Evolutionary conservation across 495 filamentous ascomycete genomes (phyloP).

Genomic region (Xylaria bambusicola): DNA sequence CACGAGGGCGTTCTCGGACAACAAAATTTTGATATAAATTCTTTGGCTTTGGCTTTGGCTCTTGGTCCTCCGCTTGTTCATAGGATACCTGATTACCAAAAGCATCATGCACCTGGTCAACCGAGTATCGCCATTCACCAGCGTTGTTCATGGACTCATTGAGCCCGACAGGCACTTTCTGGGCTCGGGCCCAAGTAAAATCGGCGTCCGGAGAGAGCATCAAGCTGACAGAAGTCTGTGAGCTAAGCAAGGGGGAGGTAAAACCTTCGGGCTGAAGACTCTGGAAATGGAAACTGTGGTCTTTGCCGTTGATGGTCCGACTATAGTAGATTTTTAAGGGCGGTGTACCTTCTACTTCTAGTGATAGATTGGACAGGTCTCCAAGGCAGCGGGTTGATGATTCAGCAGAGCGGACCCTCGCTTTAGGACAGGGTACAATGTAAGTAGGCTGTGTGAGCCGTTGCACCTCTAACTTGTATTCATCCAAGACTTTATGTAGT

Average conservation of each 20-base stretch:
- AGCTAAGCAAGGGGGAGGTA: constrained; percentile 67
- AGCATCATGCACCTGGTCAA: constrained; percentile 89
- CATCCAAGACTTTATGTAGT: constrained; percentile 80
- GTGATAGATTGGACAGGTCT: constrained; percentile 79
- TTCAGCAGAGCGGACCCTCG: constrained; percentile 63
- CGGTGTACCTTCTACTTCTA: constrained; percentile 84
- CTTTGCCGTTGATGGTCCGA: constrained; percentile 72
- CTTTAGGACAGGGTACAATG: constrained; percentile 81
- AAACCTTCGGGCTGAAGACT: constrained; percentile 89
- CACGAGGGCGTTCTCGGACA: constrained; percentile 82
- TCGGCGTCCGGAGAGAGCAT: constrained; percentile 59
- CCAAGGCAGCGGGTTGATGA: constrained; percentile 71
- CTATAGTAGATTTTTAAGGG: constrained; percentile 93
- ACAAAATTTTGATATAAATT: constrained; percentile 74
- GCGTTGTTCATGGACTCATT: constrained; percentile 80
- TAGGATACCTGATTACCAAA: constrained; percentile 87
- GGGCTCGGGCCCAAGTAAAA: constrained; percentile 76
- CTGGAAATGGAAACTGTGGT: constrained; percentile 78
- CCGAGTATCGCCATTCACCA: constrained; percentile 83
- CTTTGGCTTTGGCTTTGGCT: constrained; percentile 55
- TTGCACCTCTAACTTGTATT: constrained; percentile 90
- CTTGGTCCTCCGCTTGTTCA: constrained; percentile 65
- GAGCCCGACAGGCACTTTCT: constrained; percentile 72
- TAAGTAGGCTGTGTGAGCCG: constrained; percentile 70
- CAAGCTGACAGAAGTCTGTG: constrained; percentile 56